These are phyloP conservation scores for Mycena galopus DNA, from an alignment of 768 basidiomycete species.

Conservation along the genomic window DNA sequence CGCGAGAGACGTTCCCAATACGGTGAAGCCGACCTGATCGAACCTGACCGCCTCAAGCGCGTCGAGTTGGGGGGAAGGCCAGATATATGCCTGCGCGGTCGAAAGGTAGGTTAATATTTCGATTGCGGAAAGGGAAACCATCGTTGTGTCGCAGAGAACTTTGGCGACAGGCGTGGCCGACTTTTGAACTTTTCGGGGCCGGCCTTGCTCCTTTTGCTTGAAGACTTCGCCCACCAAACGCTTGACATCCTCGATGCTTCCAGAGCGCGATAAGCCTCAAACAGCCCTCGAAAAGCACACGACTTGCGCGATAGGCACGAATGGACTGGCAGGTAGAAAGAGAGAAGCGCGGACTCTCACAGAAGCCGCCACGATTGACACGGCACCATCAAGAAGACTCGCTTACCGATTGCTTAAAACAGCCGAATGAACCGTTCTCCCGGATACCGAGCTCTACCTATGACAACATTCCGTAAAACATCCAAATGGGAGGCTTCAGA, in stretches of 20 bases:
- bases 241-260: background rate
- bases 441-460: too few relatives aligned
- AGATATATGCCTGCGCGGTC: conserved; percentile 6
- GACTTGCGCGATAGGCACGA: too few relatives aligned
- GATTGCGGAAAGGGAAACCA: conserved; percentile 2
- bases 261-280: background rate
- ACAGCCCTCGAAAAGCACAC: background rate
- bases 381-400: too few relatives aligned
- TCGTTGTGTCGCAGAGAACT: too few relatives aligned
- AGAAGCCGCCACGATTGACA: too few relatives aligned
- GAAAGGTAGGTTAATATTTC: background rate
- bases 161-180: background rate
- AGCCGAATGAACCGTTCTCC: too few relatives aligned
- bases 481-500: too few relatives aligned
- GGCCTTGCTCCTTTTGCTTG: background rate
- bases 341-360: too few relatives aligned
- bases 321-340: too few relatives aligned
- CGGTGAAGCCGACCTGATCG: conserved; percentile 15
- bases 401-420: too few relatives aligned
- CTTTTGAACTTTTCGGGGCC: too few relatives aligned
- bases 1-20: background rate
- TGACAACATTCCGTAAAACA: too few relatives aligned
- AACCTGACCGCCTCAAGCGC: conserved; percentile 21
- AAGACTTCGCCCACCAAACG: background rate
- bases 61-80: conserved; percentile 23